Percentiles rank a stretch among this genome's conserved stretches.
Conservation (phyloP, 306 rosid species). For the Castanospermum australe region DNA sequence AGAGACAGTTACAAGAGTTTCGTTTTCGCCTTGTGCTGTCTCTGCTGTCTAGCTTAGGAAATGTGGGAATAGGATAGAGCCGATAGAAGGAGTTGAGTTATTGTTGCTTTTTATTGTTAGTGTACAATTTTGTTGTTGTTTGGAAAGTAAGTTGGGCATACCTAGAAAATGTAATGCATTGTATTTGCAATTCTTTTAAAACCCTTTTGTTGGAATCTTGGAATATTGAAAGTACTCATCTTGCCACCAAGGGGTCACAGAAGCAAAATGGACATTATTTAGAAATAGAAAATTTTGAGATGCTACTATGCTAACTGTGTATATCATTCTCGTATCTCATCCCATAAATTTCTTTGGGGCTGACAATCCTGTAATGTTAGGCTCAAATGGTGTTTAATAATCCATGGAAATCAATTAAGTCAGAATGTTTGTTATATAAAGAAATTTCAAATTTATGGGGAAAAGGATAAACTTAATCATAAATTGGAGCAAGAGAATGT, state of each 20-base stretch:
- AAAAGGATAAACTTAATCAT: neutral
- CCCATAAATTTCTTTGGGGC: neutral
- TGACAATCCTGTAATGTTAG: neutral
- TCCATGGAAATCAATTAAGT: neutral
- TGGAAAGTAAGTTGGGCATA: neutral
- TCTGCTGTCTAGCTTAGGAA: neutral
- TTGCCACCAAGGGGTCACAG: no score
- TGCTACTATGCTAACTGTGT: neutral
- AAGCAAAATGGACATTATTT: neutral
- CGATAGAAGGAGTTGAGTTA: neutral
- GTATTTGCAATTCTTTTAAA: neutral
- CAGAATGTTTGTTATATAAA: neutral
- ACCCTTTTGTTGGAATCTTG: neutral
- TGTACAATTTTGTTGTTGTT: neutral
- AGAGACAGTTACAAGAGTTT: neutral
- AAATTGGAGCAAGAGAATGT: neutral
- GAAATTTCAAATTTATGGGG: neutral
- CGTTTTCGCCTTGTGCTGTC: neutral
- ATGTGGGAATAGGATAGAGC: neutral
- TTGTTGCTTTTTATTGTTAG: slow-evolving; percentile 12
- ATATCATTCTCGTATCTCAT: neutral
- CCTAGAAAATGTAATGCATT: neutral
- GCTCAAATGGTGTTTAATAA: neutral
- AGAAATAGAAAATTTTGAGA: neutral
- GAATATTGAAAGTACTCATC: neutral